Conservation (phyloP, 306 rosid species). For the Pyrus bretschneideri region DNA sequence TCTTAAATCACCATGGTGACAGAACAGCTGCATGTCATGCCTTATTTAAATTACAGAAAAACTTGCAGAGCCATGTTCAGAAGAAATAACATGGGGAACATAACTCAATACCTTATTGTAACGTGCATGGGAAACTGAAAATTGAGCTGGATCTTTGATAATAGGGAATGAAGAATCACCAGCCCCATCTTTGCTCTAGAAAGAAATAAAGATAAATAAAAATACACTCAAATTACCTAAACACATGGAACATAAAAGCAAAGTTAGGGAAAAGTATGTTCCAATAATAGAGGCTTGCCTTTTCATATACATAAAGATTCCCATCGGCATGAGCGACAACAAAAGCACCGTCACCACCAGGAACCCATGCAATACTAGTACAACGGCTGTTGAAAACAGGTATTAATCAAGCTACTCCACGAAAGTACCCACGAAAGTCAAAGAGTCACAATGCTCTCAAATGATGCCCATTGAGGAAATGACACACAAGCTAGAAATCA, state of each 20-base stretch:
- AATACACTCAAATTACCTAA: conserved; percentile 7
- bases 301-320: conserved; percentile 79
- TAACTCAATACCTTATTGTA: conserved; percentile 69
- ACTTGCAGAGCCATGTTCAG: neutral
- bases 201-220: conserved; percentile 12
- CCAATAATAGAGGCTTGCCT: conserved; percentile 53
- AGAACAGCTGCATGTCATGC: neutral
- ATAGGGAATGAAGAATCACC: conserved; percentile 83
- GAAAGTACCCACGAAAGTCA: neutral
- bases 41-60: neutral
- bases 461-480: neutral
- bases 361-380: conserved; percentile 84
- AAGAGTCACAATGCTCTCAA: neutral
- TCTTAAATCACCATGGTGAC: neutral
- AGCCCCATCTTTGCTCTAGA: conserved; percentile 79
- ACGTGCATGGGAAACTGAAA: conserved; percentile 92
- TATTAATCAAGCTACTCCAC: conserved; percentile 23
- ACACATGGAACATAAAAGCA: conserved; percentile 6
- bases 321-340: conserved; percentile 95
- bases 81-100: neutral
- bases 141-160: conserved; percentile 78
- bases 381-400: conserved; percentile 75
- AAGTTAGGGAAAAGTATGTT: conserved; percentile 10
- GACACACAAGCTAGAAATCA: conserved; percentile 5
- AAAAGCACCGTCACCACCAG: conserved; percentile 84